phyloP scores from a whole-genome alignment of 1,139 yeast species.

The Candida tunisiensis region DNA sequence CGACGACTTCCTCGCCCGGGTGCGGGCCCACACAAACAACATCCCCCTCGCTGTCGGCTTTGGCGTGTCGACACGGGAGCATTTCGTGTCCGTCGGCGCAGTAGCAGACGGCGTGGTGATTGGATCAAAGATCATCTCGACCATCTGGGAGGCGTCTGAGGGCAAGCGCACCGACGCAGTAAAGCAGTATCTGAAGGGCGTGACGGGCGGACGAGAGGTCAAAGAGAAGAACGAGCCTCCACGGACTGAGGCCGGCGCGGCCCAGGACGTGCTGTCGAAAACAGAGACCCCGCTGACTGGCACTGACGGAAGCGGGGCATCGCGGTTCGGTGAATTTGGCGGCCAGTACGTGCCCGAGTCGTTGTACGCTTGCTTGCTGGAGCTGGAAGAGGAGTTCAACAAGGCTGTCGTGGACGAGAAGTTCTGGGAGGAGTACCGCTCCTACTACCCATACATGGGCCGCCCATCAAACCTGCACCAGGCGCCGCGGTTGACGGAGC shows the following conservation, averaged over 20 bases:
- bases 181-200: slow-evolving; percentile 46
- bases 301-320: slow-evolving; percentile 3
- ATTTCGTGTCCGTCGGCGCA: slow-evolving; percentile 61
- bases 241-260: slow-evolving; percentile 7
- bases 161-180: slow-evolving; percentile 44
- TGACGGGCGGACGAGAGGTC: slow-evolving; percentile 44
- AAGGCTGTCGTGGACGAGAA: slow-evolving; percentile 72
- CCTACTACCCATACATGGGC: slow-evolving; percentile 80
- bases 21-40: slow-evolving; percentile 50
- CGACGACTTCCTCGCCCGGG: slow-evolving; percentile 53
- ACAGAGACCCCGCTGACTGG: slow-evolving; percentile 1
- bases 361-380: slow-evolving; percentile 75
- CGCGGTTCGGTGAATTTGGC: slow-evolving; percentile 83
- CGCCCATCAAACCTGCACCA: slow-evolving; percentile 87
- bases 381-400: slow-evolving; percentile 77
- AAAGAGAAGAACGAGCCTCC: slow-evolving; percentile 9
- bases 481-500: slow-evolving; percentile 79
- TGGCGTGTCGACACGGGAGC: slow-evolving; percentile 91
- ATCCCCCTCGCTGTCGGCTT: slow-evolving; percentile 93
- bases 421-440: slow-evolving; percentile 85
- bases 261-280: slow-evolving; percentile 23
- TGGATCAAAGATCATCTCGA: slow-evolving; percentile 69
- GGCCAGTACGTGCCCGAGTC: slow-evolving; percentile 99
- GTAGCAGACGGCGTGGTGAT: slow-evolving; percentile 87
- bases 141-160: slow-evolving; percentile 47